Base-by-base conservation (phyloP, 2,329 filamentous ascomycete species). In the Leptographium flavum region DNA sequence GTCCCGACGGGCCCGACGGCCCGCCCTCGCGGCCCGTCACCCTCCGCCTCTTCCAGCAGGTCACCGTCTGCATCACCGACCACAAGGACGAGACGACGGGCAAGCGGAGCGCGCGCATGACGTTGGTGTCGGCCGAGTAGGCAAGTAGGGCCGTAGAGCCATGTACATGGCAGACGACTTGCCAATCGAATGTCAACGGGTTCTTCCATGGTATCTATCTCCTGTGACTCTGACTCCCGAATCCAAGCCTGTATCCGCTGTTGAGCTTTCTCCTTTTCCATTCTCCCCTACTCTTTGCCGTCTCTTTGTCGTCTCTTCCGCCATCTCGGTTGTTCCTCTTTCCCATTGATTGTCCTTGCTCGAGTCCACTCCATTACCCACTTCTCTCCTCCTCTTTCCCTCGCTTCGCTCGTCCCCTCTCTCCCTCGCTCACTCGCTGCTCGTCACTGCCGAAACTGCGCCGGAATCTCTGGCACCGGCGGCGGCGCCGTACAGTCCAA, bases 31-130 rank as follows among this genome's bases (percentile, higher is more conserved):
- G 71, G 42, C 63, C 70, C 51, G 48, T 79, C 53, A 71, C 64
- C 51, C 74, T 95, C 1, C 87, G 93, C 62, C 66, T 98, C 48
- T 98, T 98, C 70, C 79, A 92, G 62, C 94, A 90, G 70, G 83
- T 98, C 53, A 76, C 71, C 55, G 90, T 98, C 14, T 78, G 81
- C 59, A 87, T 98, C 52, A 85, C 79, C 56, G 93, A 96, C 60
- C 83, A 94, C 58, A 86, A 88, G 69, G 92, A 98, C 62, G 86
- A 93, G 66, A 78, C 78, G 49, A 95, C 90, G n/a, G 92, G 92
- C 46, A 98, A 96, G 79, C 78, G 92, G 52, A 90, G 85, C 53
- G 83, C 88, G 21, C 87, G 81, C 71, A 73, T 92, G 70, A 79
- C 81, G 63, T 60, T 84, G 57, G 65, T 82, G 1, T 4, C 27